Percentiles rank a stretch among this genome's conserved stretches.
These are phyloP conservation scores for Penicillium sp. DNA, from an alignment of 2,329 filamentous ascomycete species.

Conservation along the genomic window DNA sequence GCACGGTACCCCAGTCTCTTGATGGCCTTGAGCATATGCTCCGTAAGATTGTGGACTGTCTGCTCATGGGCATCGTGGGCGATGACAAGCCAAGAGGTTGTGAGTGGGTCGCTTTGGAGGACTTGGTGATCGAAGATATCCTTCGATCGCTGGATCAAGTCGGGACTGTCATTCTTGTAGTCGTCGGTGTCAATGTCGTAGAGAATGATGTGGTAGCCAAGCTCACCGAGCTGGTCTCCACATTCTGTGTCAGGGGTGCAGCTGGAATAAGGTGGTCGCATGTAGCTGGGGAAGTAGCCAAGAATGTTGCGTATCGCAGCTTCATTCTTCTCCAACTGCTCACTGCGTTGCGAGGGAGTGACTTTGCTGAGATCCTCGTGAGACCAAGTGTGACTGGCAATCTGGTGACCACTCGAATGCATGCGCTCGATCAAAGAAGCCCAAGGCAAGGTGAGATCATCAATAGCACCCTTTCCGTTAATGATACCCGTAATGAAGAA, in stretches of 20 bases:
- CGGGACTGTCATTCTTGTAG: slow-evolving; percentile 43
- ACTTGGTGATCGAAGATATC: slow-evolving; percentile 42
- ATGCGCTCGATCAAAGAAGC: slow-evolving; percentile 43
- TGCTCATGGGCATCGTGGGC: slow-evolving; percentile 47
- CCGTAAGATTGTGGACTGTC: slow-evolving; percentile 45
- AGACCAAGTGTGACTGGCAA: slow-evolving; percentile 56
- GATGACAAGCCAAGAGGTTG: slow-evolving; percentile 43
- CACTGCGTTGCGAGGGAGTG: slow-evolving; percentile 35
- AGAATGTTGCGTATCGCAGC: slow-evolving; percentile 50
- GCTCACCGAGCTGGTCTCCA: slow-evolving; percentile 43
- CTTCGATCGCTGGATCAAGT: slow-evolving; percentile 41
- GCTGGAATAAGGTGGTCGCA: slow-evolving; percentile 54
- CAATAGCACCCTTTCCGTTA: slow-evolving; percentile 48
- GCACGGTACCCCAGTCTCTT: slow-evolving; percentile 35
- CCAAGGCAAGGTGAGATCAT: slow-evolving; percentile 44
- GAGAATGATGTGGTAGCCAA: slow-evolving; percentile 53
- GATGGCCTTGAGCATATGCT: slow-evolving; percentile 40
- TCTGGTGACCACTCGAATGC: slow-evolving; percentile 49
- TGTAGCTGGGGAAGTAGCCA: slow-evolving; percentile 54
- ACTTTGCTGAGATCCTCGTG: slow-evolving; percentile 50
- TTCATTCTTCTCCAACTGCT: slow-evolving; percentile 51
- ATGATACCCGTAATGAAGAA: slow-evolving; percentile 64
- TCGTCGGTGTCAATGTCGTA: slow-evolving; percentile 52
- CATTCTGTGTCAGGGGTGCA: slow-evolving; percentile 41
- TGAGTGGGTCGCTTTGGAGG: slow-evolving; percentile 22